A percentile compares a stretch with the other conserved stretches of the same genome.
phyloP scores from a whole-genome alignment of 225 moss, liverwort and hornwort genomes.

The Straminergon stramineum region DNA sequence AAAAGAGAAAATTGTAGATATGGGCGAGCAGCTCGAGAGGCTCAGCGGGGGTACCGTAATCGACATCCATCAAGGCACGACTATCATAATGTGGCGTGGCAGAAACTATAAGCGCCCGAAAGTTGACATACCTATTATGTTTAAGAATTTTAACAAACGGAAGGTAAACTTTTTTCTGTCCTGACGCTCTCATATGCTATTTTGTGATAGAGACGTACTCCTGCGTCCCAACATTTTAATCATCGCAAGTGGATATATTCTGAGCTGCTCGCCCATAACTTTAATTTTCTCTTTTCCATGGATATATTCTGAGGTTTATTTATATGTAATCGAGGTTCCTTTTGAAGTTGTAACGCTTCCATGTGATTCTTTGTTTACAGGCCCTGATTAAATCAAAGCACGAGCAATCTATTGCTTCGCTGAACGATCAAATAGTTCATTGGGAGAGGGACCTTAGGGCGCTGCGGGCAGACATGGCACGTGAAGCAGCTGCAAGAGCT shows the following conservation, averaged over 20 bases:
- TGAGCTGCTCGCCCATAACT: background rate
- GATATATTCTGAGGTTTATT: background rate
- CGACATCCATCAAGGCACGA: slow-evolving; percentile 84
- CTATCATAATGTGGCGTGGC: slow-evolving; percentile 93
- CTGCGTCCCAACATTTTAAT: background rate
- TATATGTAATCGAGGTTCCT: background rate
- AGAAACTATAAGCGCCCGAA: slow-evolving; percentile 91
- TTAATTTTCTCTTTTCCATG: background rate
- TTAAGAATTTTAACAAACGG: slow-evolving; percentile 91
- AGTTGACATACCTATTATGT: slow-evolving; percentile 63
- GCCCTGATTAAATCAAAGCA: slow-evolving; percentile 55
- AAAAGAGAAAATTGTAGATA: slow-evolving; percentile 71
- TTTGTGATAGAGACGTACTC: background rate
- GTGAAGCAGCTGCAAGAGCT: slow-evolving; percentile 35
- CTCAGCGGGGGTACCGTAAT: slow-evolving; percentile 79
- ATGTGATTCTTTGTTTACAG: slow-evolving; percentile 6
- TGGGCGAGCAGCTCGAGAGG: slow-evolving; percentile 83
- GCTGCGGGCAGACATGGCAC: slow-evolving; percentile 41
- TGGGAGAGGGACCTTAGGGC: slow-evolving; percentile 47
- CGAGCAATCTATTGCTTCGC: slow-evolving; percentile 37
- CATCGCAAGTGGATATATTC: background rate
- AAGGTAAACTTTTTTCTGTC: slow-evolving; percentile 42
- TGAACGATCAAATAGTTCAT: slow-evolving; percentile 41
- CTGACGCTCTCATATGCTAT: background rate
- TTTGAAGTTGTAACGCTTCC: background rate